Percentiles rank a stretch among this genome's conserved stretches.
Evolutionary conservation across 345 rosid genomes (phyloP).

Genomic region (Anastatica hierochuntica): DNA sequence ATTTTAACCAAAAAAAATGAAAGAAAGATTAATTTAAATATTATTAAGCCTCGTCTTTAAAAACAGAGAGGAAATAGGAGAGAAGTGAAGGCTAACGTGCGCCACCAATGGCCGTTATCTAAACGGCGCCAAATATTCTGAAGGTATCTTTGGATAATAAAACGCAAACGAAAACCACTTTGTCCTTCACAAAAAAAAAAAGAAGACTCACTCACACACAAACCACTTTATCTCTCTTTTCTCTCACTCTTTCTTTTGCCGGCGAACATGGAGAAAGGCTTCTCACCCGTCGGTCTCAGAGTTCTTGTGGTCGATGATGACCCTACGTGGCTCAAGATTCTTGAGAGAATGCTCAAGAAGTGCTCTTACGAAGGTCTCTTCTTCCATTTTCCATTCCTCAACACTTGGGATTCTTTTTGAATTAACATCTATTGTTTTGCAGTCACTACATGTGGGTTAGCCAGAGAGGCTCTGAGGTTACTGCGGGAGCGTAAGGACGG

Average conservation of each 20-base stretch:
- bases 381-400: too few relatives aligned
- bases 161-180: constrained; percentile 25
- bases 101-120: constrained; percentile 34
- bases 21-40: background rate
- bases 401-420: too few relatives aligned
- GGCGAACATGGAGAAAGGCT: constrained; percentile 48
- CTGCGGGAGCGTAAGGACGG: constrained; percentile 85
- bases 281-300: constrained; percentile 81
- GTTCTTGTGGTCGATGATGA: constrained; percentile 98
- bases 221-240: background rate
- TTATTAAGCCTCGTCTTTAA: too few relatives aligned
- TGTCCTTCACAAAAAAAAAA: constrained; percentile 19
- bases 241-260: constrained; percentile 8
- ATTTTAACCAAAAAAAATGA: too few relatives aligned
- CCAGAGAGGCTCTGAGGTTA: constrained; percentile 71
- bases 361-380: constrained; percentile 76
- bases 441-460: constrained; percentile 86
- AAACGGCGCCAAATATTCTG: constrained; percentile 53
- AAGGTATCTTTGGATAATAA: constrained; percentile 18
- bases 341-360: constrained; percentile 96
- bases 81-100: too few relatives aligned
- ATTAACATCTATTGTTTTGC: background rate
- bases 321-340: constrained; percentile 91
- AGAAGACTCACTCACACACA: too few relatives aligned
- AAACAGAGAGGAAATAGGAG: too few relatives aligned